These are phyloP conservation scores for Plantago major DNA, from an alignment of 257 asterid genomes.

Conservation along the genomic window DNA sequence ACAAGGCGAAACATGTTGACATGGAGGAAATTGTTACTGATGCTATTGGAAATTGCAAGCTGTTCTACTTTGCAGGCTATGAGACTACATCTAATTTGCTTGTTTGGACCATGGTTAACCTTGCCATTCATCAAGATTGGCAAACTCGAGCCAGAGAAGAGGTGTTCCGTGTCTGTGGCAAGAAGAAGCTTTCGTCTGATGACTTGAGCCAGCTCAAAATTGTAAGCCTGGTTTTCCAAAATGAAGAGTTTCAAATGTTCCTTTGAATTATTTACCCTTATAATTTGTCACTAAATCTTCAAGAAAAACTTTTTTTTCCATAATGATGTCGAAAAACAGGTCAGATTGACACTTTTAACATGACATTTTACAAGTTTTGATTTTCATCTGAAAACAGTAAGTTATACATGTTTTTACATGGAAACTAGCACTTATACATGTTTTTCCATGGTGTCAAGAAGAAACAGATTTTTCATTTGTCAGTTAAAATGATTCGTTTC, in stretches of 20 bases:
- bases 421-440: too few relatives aligned
- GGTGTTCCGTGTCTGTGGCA: slow-evolving; percentile 23
- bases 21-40: slow-evolving; percentile 20
- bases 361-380: too few relatives aligned
- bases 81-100: slow-evolving; percentile 33
- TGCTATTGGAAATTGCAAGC: slow-evolving; percentile 35
- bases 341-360: too few relatives aligned
- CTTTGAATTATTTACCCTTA: too few relatives aligned
- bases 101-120: slow-evolving; percentile 45
- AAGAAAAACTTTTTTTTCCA: too few relatives aligned
- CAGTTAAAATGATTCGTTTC: not conserved
- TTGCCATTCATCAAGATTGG: slow-evolving; percentile 30
- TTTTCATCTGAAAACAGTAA: too few relatives aligned
- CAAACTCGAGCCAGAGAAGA: slow-evolving; percentile 35
- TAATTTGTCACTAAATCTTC: too few relatives aligned
- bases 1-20: slow-evolving; percentile 20
- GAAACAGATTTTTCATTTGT: not conserved
- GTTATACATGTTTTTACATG: too few relatives aligned
- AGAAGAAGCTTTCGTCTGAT: slow-evolving; percentile 15
- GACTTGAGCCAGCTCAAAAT: slow-evolving; percentile 28
- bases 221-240: slow-evolving; percentile 16
- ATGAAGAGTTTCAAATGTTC: too few relatives aligned
- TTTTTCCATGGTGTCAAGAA: too few relatives aligned
- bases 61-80: slow-evolving; percentile 32
- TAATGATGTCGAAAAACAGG: too few relatives aligned